Base-by-base conservation (phyloP, 2,329 filamentous ascomycete genomes). In the Xylariales sp. region DNA sequence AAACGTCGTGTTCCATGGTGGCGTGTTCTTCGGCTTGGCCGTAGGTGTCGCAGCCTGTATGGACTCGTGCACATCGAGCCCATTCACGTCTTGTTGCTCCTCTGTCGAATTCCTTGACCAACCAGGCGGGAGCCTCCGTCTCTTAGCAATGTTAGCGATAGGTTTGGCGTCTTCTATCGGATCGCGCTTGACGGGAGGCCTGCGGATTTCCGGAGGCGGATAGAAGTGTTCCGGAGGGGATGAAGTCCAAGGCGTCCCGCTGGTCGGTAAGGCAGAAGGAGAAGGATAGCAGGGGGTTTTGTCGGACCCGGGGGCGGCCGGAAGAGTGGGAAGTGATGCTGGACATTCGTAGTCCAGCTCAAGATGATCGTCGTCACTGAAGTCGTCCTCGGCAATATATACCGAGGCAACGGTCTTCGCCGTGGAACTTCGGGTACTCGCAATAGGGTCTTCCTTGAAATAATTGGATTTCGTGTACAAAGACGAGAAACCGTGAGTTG, bases 311-410 rank as follows among this genome's bases (percentile, higher is more conserved):
- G 58, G 52, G 8, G 56, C 57, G 48, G 28, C 46, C 44, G 45
- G 52, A 41, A 48, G 53, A 9, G 55, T 42, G 6, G 70, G 70
- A 3, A 78, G 69, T 2, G 74, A 68, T 2, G 69, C 62, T 0
- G 82, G 79, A 44, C 79, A 73, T 44, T 86, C 74, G 38, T 81
- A 75, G 47, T 89, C 76, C 15, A 86, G 63, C 46, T 87, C 86
- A 18, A 95, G 69, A 42, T 88, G 78, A 15, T 83, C 75, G 51
- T 95, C 89, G 57, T 91, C 86, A 53, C 88, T 88, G 51, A 95
- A 93, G 56, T 95, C 90, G 52, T 91, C 82, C 47, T 89, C 86
- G 45, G 81, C 78, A 48, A 89, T 86, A 46, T 75, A 78, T 8
- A 85, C 75, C 5, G 56, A 46, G n/a, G 50, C 36, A 4, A 48